Evolutionary conservation across 2,329 filamentous ascomycete genomes (phyloP).

Genomic region (Fusarium begoniae): DNA sequence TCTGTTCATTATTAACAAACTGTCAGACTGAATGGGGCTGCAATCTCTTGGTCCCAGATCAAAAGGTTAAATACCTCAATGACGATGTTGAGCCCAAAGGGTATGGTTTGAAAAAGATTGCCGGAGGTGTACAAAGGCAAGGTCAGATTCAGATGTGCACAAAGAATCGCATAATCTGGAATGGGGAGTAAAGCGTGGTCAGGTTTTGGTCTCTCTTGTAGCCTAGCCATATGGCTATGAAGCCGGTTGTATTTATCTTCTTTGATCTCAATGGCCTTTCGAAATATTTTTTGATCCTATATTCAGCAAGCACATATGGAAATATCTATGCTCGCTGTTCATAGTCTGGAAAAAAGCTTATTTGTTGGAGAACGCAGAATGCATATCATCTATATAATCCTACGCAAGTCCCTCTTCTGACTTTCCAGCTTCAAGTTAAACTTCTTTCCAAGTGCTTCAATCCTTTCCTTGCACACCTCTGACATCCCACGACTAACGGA

Average conservation of each 20-base stretch:
- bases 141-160: background rate
- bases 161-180: background rate
- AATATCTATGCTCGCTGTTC: background rate
- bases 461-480: background rate
- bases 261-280: background rate
- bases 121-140: background rate
- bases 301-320: no score
- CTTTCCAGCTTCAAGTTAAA: background rate
- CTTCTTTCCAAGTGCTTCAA: background rate
- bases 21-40: background rate
- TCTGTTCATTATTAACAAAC: background rate
- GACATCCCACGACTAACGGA: background rate
- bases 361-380: background rate
- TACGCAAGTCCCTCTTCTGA: background rate
- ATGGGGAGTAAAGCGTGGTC: background rate
- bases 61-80: background rate
- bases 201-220: background rate
- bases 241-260: background rate
- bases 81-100: background rate
- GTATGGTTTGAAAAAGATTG: background rate
- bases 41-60: background rate
- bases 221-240: background rate
- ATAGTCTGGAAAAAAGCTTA: background rate
- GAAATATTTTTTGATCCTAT: background rate
- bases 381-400: background rate